A percentile compares a stretch with the other conserved stretches of the same genome.
Evolutionary conservation across 371 early-diverging fungal genomes (phyloP).

Genomic region (Circinella minor): DNA sequence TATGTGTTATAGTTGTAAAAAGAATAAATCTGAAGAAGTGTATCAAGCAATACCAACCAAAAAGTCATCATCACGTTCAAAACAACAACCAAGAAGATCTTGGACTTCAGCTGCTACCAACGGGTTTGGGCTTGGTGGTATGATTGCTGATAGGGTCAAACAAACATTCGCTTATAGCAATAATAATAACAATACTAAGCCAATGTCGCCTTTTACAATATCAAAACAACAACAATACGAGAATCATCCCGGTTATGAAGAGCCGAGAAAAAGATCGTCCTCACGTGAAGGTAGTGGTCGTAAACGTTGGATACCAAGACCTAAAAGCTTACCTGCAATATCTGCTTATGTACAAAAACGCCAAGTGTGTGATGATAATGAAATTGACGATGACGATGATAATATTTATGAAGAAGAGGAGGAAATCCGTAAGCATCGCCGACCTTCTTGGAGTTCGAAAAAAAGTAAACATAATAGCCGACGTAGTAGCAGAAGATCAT

Average conservation of each 20-base stretch:
- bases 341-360: background rate
- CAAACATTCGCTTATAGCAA: conserved; percentile 14
- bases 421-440: background rate
- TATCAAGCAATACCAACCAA: background rate
- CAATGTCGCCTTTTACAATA: too few species aligned
- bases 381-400: background rate
- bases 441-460: conserved; percentile 1
- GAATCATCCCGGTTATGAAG: background rate
- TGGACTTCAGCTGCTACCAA: conserved; percentile 5
- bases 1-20: conserved; percentile 20
- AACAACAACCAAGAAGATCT: background rate
- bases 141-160: conserved; percentile 17
- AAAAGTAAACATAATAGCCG: background rate
- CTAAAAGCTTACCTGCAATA: conserved; percentile 18
- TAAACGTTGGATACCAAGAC: conserved; percentile 13
- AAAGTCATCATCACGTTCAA: background rate
- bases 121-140: conserved; percentile 6
- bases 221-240: conserved; percentile 7
- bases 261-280: background rate
- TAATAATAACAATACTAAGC: background rate
- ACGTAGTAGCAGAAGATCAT: background rate
- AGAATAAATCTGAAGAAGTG: background rate
- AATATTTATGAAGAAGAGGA: background rate
- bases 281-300: background rate
- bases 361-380: background rate